Base-by-base conservation (phyloP, 495 filamentous ascomycete genomes). In the Daldinia concentrica region DNA sequence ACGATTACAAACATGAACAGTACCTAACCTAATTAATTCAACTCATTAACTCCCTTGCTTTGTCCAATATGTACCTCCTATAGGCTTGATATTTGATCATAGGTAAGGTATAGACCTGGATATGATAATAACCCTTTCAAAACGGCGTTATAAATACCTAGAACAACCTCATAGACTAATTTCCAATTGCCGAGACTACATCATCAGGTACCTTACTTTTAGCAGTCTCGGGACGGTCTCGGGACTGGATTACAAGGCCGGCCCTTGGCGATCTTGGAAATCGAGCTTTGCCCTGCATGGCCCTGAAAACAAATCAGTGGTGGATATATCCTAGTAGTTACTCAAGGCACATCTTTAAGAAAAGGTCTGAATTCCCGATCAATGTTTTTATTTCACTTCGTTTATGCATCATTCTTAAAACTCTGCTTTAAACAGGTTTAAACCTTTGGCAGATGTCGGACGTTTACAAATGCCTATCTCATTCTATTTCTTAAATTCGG, bases 191-290 rank as follows among this genome's bases (percentile, higher is more conserved):
- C 43, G 43, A 48, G 17, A 48, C 43, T 48, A 48, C 17, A 48
- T 22, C 43, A 48, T 48, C 17, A 48, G 43, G 19, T 48, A 48
- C 19, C 19, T 24, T 48, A 24, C 19, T 24, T 48, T 48, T 24
- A 11, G 19, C 8, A 48, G 43, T 12, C 17, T 48, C 43, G 43
- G 43, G 9, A 24, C 6, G 17, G 43, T 11, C 43, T 24, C 43
- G 17, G 43, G 19, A 55, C 65, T 48, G n/a, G 51, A 30, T 39
- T 63, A 29, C 54, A 52, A 43, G 50, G 24, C 22, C 64, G 22
- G 64, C 45, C 43, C 64, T 66, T 66, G 66, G 66, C 66, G 57
- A 52, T 39, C 51, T 62, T 67, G 51, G 34, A 62, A 68, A 27
- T 55, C 45, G 43, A 22, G 26, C 26, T 9, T 48, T 27, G 32